phyloP scores from a whole-genome alignment of 768 basidiomycete species.

The Kwoniella mangroviensis region DNA sequence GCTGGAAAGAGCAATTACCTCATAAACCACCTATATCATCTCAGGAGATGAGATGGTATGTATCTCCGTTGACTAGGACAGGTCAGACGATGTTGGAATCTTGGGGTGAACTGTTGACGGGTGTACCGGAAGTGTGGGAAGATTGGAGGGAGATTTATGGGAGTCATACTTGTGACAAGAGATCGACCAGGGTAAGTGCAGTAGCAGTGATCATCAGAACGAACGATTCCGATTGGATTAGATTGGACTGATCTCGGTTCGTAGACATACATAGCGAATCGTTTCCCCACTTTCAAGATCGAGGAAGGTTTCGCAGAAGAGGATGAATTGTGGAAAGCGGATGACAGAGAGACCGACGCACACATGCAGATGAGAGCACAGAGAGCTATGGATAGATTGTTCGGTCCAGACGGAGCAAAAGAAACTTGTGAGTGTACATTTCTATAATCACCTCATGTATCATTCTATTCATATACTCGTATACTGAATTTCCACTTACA shows the following conservation, averaged over 20 bases:
- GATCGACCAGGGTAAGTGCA: conserved; percentile 45
- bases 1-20: conserved; percentile 37
- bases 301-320: conserved; percentile 51
- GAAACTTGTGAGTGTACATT: conserved; percentile 48
- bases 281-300: conserved; percentile 51
- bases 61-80: conserved; percentile 50
- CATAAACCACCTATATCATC: conserved; percentile 39
- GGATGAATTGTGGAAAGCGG: conserved; percentile 53
- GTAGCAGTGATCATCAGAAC: too few relatives aligned
- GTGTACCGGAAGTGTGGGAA: conserved; percentile 50
- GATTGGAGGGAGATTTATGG: conserved; percentile 55
- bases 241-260: background rate
- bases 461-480: too few relatives aligned
- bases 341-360: conserved; percentile 50
- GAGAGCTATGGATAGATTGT: conserved; percentile 48
- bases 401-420: conserved; percentile 39
- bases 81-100: conserved; percentile 53
- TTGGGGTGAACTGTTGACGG: conserved; percentile 50
- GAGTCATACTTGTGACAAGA: conserved; percentile 55
- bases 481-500: background rate
- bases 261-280: conserved; percentile 38
- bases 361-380: conserved; percentile 48
- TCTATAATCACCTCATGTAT: too few relatives aligned
- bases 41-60: conserved; percentile 48
- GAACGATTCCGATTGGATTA: too few relatives aligned